A percentile compares a stretch with the other conserved stretches of the same genome.
Evolutionary conservation across 2,329 filamentous ascomycete species (phyloP).

Genomic region (Colletotrichum sansevieriae): DNA sequence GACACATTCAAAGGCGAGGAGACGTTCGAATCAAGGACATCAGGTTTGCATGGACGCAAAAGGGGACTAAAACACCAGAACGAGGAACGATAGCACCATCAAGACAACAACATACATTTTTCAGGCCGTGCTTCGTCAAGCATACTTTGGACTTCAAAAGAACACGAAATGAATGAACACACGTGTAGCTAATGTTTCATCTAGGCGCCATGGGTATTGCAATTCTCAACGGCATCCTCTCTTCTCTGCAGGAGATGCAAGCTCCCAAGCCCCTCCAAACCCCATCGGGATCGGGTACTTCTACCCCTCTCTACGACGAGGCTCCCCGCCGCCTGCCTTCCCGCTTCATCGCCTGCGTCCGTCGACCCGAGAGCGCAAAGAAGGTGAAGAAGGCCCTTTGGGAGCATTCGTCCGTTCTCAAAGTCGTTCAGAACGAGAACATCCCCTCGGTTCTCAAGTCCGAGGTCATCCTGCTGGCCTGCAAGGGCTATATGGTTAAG

Average conservation of each 20-base stretch:
- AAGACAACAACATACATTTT: too few relatives aligned
- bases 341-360: constrained; percentile 85
- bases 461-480: constrained; percentile 82
- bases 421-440: constrained; percentile 80
- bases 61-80: too few relatives aligned
- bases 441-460: constrained; percentile 74
- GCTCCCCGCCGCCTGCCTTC: constrained; percentile 73
- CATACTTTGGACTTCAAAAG: not conserved
- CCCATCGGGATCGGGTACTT: constrained; percentile 53
- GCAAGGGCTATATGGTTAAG: constrained; percentile 82
- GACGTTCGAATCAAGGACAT: too few relatives aligned
- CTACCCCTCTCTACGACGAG: constrained; percentile 59
- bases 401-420: constrained; percentile 72
- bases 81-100: too few relatives aligned
- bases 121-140: too few relatives aligned
- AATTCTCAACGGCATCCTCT: constrained; percentile 84
- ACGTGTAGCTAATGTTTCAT: constrained; percentile 27
- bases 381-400: constrained; percentile 75
- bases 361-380: constrained; percentile 76
- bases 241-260: constrained; percentile 70
- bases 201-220: constrained; percentile 87
- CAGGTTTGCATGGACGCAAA: too few relatives aligned
- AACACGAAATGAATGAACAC: not conserved
- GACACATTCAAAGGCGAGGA: too few relatives aligned
- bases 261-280: constrained; percentile 60